Conservation (phyloP, 164 flowering plant species). For the Vitis labrusca region DNA sequence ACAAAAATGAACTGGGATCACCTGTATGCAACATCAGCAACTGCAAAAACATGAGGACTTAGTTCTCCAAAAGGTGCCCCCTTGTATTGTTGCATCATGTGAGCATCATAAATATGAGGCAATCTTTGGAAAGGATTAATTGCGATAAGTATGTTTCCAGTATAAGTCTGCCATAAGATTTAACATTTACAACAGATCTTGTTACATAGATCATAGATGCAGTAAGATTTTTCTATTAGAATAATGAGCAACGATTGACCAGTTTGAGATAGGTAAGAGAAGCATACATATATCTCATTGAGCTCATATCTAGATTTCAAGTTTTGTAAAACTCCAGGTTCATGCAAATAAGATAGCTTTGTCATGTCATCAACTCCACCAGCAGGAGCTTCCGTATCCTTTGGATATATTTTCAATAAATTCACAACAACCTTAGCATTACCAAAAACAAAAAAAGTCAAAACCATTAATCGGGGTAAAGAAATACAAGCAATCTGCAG, state of each 20-base stretch:
- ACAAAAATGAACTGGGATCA: constrained; percentile 4
- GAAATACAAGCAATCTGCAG: too few relatives aligned
- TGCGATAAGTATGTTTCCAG: constrained; percentile 58
- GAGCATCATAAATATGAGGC: constrained; percentile 48
- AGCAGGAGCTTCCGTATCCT: constrained; percentile 66
- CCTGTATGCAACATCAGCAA: constrained; percentile 62
- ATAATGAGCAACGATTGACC: not conserved
- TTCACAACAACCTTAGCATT: constrained; percentile 37
- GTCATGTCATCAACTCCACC: constrained; percentile 79
- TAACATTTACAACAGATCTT: not conserved
- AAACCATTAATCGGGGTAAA: not conserved
- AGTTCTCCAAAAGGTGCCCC: constrained; percentile 64
- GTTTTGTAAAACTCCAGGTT: constrained; percentile 62
- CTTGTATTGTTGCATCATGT: constrained; percentile 65
- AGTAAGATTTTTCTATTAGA: not conserved
- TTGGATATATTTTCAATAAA: constrained; percentile 51
- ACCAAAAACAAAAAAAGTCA: constrained; percentile 4
- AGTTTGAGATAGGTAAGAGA: constrained; percentile 2
- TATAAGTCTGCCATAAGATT: constrained; percentile 40
- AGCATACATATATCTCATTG: constrained; percentile 59
- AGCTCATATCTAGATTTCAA: constrained; percentile 55
- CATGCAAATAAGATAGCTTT: constrained; percentile 63
- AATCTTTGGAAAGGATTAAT: constrained; percentile 57
- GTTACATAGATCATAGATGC: not conserved
- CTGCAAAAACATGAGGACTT: constrained; percentile 63